Evolutionary conservation across 495 filamentous ascomycete genomes (phyloP).

Genomic region (Gamarada debralockiae): DNA sequence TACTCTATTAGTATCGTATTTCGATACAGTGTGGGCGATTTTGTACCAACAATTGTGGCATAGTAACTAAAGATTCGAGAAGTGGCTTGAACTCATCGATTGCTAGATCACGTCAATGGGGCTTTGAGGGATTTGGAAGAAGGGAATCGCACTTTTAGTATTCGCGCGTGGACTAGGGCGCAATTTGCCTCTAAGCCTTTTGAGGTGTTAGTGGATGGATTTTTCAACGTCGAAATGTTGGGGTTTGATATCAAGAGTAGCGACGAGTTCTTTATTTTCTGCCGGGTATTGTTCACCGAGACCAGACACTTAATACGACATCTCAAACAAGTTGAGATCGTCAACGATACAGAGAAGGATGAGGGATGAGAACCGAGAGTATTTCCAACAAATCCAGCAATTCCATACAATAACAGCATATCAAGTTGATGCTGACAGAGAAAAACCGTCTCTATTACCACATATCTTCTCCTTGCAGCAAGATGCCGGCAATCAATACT

Average conservation of each 20-base stretch:
- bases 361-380: too few relatives aligned
- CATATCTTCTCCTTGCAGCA: too few relatives aligned
- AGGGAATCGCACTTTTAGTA: neutral
- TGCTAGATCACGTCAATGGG: neutral
- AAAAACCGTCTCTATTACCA: too few relatives aligned
- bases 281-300: conserved; percentile 7
- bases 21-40: neutral
- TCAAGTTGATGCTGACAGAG: too few relatives aligned
- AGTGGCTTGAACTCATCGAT: neutral
- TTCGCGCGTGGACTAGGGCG: conserved; percentile 6
- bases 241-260: neutral
- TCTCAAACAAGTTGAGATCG: neutral
- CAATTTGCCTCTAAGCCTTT: neutral
- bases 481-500: too few relatives aligned
- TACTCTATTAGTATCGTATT: neutral
- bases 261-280: conserved; percentile 4
- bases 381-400: too few relatives aligned
- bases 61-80: neutral
- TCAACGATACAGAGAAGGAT: neutral
- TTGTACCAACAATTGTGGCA: conserved; percentile 1
- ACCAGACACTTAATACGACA: neutral
- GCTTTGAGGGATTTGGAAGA: neutral
- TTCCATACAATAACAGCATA: too few relatives aligned
- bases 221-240: neutral
- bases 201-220: neutral